Conservation (phyloP, 75 land plant species). For the Pinus taeda region DNA sequence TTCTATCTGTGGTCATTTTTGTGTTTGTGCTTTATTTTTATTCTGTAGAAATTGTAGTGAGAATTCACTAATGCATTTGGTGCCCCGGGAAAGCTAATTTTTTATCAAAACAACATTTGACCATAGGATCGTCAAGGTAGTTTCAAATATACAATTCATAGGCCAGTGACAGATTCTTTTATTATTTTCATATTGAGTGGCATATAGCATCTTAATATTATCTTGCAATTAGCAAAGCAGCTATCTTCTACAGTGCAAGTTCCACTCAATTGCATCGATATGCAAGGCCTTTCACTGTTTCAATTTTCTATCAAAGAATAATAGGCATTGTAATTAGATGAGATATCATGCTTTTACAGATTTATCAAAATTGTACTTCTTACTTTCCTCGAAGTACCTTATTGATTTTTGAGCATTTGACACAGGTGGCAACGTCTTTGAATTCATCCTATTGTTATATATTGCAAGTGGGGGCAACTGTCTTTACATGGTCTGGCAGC, state of each 20-base stretch:
- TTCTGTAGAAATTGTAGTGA: not conserved
- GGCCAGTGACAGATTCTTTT: not conserved
- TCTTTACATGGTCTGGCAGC: conserved; percentile 55
- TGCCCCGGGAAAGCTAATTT: not conserved
- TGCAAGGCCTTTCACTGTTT: not conserved
- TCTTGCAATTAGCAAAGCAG: not conserved
- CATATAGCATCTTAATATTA: not conserved
- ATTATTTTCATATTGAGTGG: not conserved
- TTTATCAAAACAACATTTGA: not conserved
- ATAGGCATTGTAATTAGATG: not conserved
- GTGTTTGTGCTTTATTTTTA: not conserved
- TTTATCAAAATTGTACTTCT: not conserved
- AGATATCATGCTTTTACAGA: not conserved
- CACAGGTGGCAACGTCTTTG: conserved; percentile 74
- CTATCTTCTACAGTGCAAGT: not conserved
- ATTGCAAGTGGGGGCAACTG: conserved; percentile 47
- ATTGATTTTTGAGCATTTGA: not conserved
- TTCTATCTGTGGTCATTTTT: no score
- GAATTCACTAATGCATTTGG: not conserved
- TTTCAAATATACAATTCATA: not conserved
- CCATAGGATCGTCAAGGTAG: not conserved
- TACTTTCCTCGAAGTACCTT: not conserved
- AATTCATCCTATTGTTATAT: conserved; percentile 96
- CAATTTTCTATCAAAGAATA: not conserved
- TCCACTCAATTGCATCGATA: not conserved